phyloP scores from a whole-genome alignment of 2,329 filamentous ascomycete genomes.

The Aspergillus floridensis region DNA sequence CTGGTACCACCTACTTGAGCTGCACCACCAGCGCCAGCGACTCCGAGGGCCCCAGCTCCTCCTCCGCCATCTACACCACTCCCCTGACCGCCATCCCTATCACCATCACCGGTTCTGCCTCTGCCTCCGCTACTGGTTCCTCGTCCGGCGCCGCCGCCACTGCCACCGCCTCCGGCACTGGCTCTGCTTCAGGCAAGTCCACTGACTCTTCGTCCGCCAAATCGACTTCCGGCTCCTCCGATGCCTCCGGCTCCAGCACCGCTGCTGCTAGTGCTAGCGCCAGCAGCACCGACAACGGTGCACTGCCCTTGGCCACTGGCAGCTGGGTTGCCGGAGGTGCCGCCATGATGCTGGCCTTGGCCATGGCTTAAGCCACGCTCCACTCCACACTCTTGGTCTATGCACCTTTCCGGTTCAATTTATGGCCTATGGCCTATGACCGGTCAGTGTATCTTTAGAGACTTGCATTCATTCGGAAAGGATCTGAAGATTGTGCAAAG shows the following conservation, averaged over 20 bases:
- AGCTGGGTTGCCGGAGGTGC: constrained; percentile 29
- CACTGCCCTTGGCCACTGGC: constrained; percentile 18
- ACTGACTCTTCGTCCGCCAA: background rate
- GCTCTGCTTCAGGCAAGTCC: constrained; percentile 6
- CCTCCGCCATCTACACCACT: constrained; percentile 17
- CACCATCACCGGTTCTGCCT: constrained; percentile 25
- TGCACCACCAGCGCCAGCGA: constrained; percentile 10
- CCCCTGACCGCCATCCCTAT: constrained; percentile 12
- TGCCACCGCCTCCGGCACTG: constrained; percentile 1
- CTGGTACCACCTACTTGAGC: background rate
- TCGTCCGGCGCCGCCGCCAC: constrained; percentile 15
- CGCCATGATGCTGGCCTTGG: constrained; percentile 25
- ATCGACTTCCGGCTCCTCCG: background rate
- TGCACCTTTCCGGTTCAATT: background rate
- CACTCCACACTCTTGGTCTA: background rate
- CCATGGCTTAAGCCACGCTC: constrained; percentile 20
- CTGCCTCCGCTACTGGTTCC: constrained; percentile 16
- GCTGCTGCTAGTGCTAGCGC: constrained; percentile 7
- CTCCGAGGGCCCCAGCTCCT: background rate
- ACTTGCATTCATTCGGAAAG: background rate
- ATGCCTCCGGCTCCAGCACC: constrained; percentile 2
- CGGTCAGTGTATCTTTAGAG: background rate
- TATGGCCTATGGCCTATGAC: no score
- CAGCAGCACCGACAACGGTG: constrained; percentile 23
- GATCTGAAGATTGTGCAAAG: background rate